Evolutionary conservation across 1,284 basidiomycete genomes (phyloP).

Genomic region (Schizophyllum amplum): DNA sequence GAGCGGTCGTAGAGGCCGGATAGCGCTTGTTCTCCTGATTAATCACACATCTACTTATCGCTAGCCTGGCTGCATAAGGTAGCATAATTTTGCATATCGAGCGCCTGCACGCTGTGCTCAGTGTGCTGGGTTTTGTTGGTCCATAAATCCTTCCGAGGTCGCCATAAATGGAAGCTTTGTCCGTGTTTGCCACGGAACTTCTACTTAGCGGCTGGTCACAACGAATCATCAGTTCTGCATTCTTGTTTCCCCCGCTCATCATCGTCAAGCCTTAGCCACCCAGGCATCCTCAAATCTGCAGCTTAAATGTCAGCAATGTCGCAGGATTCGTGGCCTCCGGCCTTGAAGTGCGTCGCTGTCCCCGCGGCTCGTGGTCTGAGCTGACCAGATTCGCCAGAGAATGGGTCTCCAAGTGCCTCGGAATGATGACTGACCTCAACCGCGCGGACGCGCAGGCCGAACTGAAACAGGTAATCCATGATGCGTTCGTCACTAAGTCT

Average conservation of each 20-base stretch:
- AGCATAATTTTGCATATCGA: too few relatives aligned
- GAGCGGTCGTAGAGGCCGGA: neutral
- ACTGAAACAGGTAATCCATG: conserved; percentile 81
- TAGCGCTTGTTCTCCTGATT: too few relatives aligned
- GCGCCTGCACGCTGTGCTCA: too few relatives aligned
- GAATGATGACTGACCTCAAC: conserved; percentile 74
- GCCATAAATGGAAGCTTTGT: neutral
- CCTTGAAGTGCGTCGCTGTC: conserved; percentile 41
- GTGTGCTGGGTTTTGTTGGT: too few relatives aligned
- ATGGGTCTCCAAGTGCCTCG: conserved; percentile 78
- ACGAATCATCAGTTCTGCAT: neutral
- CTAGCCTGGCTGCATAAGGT: too few relatives aligned
- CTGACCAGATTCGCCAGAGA: conserved; percentile 40
- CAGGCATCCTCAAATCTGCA: too few relatives aligned
- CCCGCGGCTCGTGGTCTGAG: conserved; percentile 4
- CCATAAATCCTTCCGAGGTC: neutral
- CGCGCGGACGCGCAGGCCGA: conserved; percentile 70
- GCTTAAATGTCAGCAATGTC: conserved; percentile 32
- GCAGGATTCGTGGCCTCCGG: conserved; percentile 56
- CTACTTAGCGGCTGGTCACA: neutral
- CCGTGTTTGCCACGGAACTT: neutral
- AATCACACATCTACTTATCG: too few relatives aligned
- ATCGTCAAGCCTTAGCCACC: too few relatives aligned
- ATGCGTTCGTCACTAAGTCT: conserved; percentile 68
- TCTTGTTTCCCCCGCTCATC: neutral